phyloP scores from a whole-genome alignment of 2,329 filamentous ascomycete genomes.

The Beauveria medogensis region DNA sequence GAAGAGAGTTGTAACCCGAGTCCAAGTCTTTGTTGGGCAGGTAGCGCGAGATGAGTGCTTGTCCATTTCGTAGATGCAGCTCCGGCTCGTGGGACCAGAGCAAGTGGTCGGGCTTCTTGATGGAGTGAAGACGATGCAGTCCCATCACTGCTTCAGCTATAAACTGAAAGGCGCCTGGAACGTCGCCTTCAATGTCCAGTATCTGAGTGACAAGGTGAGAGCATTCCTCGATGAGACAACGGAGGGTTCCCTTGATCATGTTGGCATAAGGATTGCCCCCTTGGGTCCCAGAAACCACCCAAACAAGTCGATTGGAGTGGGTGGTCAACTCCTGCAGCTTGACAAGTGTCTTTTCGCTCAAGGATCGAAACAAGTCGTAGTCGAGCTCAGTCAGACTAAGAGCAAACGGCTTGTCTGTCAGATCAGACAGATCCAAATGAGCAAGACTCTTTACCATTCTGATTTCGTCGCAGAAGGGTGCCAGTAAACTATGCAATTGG shows the following conservation, averaged over 20 bases:
- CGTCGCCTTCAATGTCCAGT: neutral
- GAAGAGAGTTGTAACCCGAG: slow-evolving; percentile 8
- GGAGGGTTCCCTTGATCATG: slow-evolving; percentile 2
- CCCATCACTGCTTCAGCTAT: neutral
- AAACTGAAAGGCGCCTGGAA: neutral
- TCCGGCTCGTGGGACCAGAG: slow-evolving; percentile 2
- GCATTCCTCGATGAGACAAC: neutral
- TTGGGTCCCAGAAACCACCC: neutral
- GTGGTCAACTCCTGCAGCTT: neutral
- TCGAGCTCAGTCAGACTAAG: neutral
- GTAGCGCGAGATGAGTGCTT: slow-evolving; percentile 1
- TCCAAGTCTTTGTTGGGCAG: neutral
- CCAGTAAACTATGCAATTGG: neutral
- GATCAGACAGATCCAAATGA: neutral
- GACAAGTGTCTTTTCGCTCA: neutral
- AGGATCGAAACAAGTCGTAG: neutral
- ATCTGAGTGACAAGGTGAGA: neutral
- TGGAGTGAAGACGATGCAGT: neutral
- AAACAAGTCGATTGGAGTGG: neutral
- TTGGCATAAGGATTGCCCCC: neutral
- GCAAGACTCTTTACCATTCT: neutral
- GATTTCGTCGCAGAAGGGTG: neutral
- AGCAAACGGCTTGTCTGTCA: neutral
- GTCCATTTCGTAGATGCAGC: neutral
- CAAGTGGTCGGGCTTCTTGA: neutral